Base-by-base conservation (phyloP, 345 rosid species). In the Brassica cretica region DNA sequence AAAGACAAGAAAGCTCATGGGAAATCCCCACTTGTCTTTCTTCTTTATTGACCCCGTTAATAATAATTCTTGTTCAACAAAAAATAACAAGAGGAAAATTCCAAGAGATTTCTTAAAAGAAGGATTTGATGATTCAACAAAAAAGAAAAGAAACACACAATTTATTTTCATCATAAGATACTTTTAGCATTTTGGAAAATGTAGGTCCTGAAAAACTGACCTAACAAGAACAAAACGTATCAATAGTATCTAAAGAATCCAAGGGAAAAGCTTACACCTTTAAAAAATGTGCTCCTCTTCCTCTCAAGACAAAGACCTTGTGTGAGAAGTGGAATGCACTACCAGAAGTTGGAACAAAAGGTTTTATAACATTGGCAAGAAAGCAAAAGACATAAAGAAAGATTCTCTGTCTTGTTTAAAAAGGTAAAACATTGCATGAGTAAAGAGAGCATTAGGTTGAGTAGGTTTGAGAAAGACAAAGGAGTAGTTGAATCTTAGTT, bases 1-100 rank as follows among this genome's bases (percentile, higher is more conserved):
- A 67, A 44, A 73, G 78, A 78, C 70, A 73, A 73, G 74, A 79
- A 73, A 73, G 82, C 74, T 79, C 82, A 68, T 79, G 70, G 78
- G 70, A 79, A 73, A 73, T 32, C 74, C 70, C 78, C 74, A 73
- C 78, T 73, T 73, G 46, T 16, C 60, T 66, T 72, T 71, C 44
- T 70, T 71, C 72, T 59, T 78, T 71, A 1, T 73, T 78, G 78
- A 78, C 74, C 78, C 59, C 73, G 46, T 58, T 60, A 5, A 61
- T 24, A 41, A 66, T 49, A 25, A 16, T 72, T 78, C 68, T 66
- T 78, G 69, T 66, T 53, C 27, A 18, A 19, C 21, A 64, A 29
- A 25, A 24, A 15, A 35, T 12, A 77, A 60, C 68, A 66, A 37
- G 14, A 66, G 68, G 81, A 72, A 72, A 72, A 24, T 19, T 72